phyloP scores from a whole-genome alignment of 305 asterid species.

The Solanum chacoense region DNA sequence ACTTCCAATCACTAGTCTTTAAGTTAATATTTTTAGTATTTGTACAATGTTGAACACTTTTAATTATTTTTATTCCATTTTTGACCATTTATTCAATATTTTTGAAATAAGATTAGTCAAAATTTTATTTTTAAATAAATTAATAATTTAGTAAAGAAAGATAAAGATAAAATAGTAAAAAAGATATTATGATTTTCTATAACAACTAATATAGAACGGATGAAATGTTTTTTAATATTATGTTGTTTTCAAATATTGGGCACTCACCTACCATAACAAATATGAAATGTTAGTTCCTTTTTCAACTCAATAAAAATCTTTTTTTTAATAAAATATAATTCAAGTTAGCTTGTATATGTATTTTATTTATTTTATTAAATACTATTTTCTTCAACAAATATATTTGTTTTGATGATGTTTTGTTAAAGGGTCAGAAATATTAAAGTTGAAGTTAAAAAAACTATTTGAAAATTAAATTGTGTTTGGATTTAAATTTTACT shows the following conservation, averaged over 20 bases:
- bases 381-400: background rate
- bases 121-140: too few species aligned
- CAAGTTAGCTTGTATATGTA: background rate
- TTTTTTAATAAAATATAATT: background rate
- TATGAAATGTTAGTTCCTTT: background rate
- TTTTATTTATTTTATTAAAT: background rate
- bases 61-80: background rate
- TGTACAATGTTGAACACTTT: background rate
- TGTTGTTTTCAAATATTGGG: background rate
- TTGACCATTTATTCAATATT: background rate
- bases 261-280: background rate
- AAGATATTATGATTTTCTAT: background rate
- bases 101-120: background rate
- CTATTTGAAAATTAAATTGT: background rate
- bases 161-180: too few species aligned
- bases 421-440: background rate
- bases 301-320: background rate
- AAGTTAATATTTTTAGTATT: background rate
- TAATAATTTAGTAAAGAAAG: too few species aligned
- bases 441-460: background rate
- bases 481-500: background rate
- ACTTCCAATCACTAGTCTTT: background rate
- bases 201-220: too few species aligned
- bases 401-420: background rate
- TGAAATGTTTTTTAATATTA: too few species aligned